Evolutionary conservation across 2,329 filamentous ascomycete genomes (phyloP).

Genomic region (Zasmidium citrigriseum): DNA sequence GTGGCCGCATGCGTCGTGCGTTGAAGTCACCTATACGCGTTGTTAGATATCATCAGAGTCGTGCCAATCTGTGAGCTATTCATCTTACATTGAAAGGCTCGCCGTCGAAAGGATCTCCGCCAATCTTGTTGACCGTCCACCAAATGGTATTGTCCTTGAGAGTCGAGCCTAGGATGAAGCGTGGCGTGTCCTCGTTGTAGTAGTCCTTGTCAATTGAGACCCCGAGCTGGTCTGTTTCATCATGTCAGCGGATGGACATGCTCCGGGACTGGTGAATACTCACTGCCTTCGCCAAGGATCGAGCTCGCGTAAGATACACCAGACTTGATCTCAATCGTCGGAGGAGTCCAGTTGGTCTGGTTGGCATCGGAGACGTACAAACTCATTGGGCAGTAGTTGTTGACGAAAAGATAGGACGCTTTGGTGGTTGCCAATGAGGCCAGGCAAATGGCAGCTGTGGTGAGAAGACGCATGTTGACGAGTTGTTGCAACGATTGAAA

Average conservation of each 20-base stretch:
- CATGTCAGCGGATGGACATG: not conserved
- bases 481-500: not conserved
- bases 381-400: slow-evolving; percentile 29
- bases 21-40: not conserved
- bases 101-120: slow-evolving; percentile 30
- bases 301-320: slow-evolving; percentile 21
- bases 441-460: slow-evolving; percentile 15
- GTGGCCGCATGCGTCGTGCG: not conserved
- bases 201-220: slow-evolving; percentile 29
- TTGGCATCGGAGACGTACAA: slow-evolving; percentile 32
- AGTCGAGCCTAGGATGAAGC: slow-evolving; percentile 31
- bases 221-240: slow-evolving; percentile 28
- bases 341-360: slow-evolving; percentile 16
- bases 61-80: no score
- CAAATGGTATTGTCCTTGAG: slow-evolving; percentile 24
- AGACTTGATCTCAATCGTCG: slow-evolving; percentile 17
- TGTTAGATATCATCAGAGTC: not conserved
- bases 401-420: slow-evolving; percentile 21
- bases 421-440: slow-evolving; percentile 16
- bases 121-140: slow-evolving; percentile 30
- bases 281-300: slow-evolving; percentile 30
- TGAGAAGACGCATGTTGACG: slow-evolving; percentile 25
- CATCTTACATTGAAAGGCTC: slow-evolving; percentile 22
- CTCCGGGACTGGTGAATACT: not conserved
- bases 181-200: slow-evolving; percentile 25